Conservation (phyloP, 257 asterid species). For the Nicotiana tabacum region DNA sequence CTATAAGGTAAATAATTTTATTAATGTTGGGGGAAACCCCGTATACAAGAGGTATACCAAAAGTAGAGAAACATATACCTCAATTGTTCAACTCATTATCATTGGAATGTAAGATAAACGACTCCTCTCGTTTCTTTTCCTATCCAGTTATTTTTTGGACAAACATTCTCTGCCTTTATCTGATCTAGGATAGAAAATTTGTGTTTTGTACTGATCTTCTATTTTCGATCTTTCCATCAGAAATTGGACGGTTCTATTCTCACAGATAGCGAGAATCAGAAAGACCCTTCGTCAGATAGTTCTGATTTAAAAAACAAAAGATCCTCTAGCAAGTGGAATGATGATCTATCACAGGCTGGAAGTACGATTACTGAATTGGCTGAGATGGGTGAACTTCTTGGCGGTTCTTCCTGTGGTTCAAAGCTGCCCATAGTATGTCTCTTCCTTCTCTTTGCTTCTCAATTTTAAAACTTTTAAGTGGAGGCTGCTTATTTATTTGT, state of each 20-base stretch:
- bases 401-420: slow-evolving; percentile 66
- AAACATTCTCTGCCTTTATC: not conserved
- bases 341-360: slow-evolving; percentile 80
- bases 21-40: no score
- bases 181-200: not conserved
- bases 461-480: not conserved
- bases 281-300: slow-evolving; percentile 42
- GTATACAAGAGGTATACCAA: no score
- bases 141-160: not conserved
- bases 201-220: slow-evolving; percentile 14
- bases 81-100: not conserved
- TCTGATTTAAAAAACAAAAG: slow-evolving; percentile 45
- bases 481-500: slow-evolving; percentile 4
- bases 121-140: not conserved
- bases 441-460: slow-evolving; percentile 16
- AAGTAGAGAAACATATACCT: no score
- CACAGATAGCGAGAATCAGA: slow-evolving; percentile 52
- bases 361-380: slow-evolving; percentile 73
- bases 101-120: not conserved
- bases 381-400: slow-evolving; percentile 70
- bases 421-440: slow-evolving; percentile 69
- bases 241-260: slow-evolving; percentile 66
- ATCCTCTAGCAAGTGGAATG: slow-evolving; percentile 83
- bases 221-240: slow-evolving; percentile 43
- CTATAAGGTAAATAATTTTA: not conserved